phyloP scores from a whole-genome alignment of 148 eudicot genomes.

The Rhododendron simsii region DNA sequence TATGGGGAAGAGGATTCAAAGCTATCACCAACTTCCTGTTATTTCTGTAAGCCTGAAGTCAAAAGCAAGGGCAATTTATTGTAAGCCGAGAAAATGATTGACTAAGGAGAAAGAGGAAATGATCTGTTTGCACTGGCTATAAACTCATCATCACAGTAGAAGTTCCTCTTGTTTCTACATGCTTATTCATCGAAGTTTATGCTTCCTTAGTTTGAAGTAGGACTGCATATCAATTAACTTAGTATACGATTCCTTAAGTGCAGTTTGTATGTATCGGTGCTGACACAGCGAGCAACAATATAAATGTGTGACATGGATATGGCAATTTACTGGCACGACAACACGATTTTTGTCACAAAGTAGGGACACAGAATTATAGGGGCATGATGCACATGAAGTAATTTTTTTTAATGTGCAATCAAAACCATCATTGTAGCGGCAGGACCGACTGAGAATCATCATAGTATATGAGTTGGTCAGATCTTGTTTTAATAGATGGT shows the following conservation, averaged over 20 bases:
- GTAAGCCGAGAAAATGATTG: not conserved
- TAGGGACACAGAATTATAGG: not conserved
- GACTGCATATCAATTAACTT: not conserved
- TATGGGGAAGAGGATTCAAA: conserved; percentile 43
- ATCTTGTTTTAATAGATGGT: not conserved
- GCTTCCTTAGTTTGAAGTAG: not conserved
- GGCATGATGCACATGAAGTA: not conserved
- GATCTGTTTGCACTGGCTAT: not conserved
- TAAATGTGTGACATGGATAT: not conserved
- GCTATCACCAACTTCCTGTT: conserved; percentile 45
- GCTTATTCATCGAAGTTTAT: not conserved
- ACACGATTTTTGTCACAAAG: not conserved
- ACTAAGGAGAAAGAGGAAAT: not conserved
- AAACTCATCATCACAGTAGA: not conserved
- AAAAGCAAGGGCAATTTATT: not conserved
- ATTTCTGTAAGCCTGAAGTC: conserved; percentile 45
- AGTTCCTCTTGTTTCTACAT: not conserved
- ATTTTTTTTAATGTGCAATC: not conserved
- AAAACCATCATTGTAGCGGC: not conserved
- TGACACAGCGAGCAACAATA: not conserved
- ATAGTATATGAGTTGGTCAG: not conserved
- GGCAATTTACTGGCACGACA: not conserved
- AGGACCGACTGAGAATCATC: not conserved
- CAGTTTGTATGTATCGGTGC: not conserved
- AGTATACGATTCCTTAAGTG: not conserved